Evolutionary conservation across 441 rosid species (phyloP).

Genomic region (Brassica balearica): DNA sequence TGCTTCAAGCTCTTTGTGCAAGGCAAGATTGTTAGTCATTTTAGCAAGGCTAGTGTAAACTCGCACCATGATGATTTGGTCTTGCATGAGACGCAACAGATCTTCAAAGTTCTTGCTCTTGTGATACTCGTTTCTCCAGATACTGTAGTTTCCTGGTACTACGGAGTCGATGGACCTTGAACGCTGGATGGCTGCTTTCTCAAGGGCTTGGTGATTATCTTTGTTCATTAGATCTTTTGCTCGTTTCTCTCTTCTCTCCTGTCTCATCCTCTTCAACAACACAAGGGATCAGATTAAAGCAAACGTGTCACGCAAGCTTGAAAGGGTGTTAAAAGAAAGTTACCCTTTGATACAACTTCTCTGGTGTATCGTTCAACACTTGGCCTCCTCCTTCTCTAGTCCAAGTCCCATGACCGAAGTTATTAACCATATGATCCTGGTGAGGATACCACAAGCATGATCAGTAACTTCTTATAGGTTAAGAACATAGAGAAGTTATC

Average conservation of each 20-base stretch:
- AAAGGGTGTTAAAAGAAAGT: neutral
- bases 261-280: slow-evolving; percentile 65
- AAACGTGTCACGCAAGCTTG: neutral
- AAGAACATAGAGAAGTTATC: neutral
- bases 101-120: slow-evolving; percentile 66
- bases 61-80: slow-evolving; percentile 91
- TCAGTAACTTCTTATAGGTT: too few relatives aligned
- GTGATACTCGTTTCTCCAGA: slow-evolving; percentile 83
- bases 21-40: slow-evolving; percentile 60
- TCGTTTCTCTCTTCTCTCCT: slow-evolving; percentile 67
- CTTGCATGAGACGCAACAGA: slow-evolving; percentile 72
- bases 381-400: neutral
- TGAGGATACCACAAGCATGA: neutral
- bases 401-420: slow-evolving; percentile 30
- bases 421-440: slow-evolving; percentile 14
- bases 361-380: slow-evolving; percentile 30
- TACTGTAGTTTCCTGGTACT: slow-evolving; percentile 78
- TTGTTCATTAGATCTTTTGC: slow-evolving; percentile 68
- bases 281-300: slow-evolving; percentile 3
- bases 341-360: slow-evolving; percentile 57
- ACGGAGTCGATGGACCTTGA: slow-evolving; percentile 81
- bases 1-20: slow-evolving; percentile 67
- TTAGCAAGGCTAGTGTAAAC: slow-evolving; percentile 77
- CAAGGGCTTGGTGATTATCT: slow-evolving; percentile 61
- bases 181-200: slow-evolving; percentile 82